Percentiles rank a stretch among this genome's conserved stretches.
These are phyloP conservation scores for Arthrinium phaeospermum DNA, from an alignment of 2,329 filamentous ascomycete species.

Conservation along the genomic window DNA sequence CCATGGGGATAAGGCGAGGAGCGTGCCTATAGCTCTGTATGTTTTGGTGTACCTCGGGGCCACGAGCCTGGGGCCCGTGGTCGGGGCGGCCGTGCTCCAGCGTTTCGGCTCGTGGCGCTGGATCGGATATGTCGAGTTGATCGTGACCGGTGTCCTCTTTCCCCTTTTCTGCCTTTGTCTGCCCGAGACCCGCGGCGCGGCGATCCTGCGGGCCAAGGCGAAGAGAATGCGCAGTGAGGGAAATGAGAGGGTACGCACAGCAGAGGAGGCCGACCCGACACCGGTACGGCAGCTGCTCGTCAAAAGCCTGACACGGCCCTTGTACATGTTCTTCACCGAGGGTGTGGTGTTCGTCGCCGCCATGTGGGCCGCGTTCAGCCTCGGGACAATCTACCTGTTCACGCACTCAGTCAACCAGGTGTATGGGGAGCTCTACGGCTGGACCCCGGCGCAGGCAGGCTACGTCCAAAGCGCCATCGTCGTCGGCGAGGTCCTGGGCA, in stretches of 20 bases:
- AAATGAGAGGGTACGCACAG: neutral
- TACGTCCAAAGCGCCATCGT: conserved; percentile 18
- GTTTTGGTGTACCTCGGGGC: conserved; percentile 30
- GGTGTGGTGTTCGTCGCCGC: conserved; percentile 53
- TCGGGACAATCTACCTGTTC: conserved; percentile 34
- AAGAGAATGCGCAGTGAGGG: neutral
- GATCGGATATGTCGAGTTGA: conserved; percentile 43
- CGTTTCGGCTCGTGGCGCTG: conserved; percentile 40
- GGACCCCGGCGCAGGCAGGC: conserved; percentile 25
- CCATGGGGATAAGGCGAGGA: conserved; percentile 32
- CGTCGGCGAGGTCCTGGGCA: conserved; percentile 23
- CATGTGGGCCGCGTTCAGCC: conserved; percentile 46
- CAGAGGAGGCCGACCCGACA: neutral
- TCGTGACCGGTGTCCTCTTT: conserved; percentile 49
- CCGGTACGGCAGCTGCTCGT: neutral
- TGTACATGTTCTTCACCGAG: conserved; percentile 43
- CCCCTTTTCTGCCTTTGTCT: conserved; percentile 36
- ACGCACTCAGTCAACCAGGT: conserved; percentile 33
- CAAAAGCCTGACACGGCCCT: conserved; percentile 4
- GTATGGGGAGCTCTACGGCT: conserved; percentile 29
- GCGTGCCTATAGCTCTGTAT: conserved; percentile 32
- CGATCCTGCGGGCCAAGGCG: neutral
- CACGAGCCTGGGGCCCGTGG: conserved; percentile 37
- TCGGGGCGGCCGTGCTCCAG: conserved; percentile 37
- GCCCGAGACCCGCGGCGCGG: conserved; percentile 29